A percentile compares a stretch with the other conserved stretches of the same genome.
Conservation (phyloP, 805 yeast genomes). For the Danielia reshetovae region DNA sequence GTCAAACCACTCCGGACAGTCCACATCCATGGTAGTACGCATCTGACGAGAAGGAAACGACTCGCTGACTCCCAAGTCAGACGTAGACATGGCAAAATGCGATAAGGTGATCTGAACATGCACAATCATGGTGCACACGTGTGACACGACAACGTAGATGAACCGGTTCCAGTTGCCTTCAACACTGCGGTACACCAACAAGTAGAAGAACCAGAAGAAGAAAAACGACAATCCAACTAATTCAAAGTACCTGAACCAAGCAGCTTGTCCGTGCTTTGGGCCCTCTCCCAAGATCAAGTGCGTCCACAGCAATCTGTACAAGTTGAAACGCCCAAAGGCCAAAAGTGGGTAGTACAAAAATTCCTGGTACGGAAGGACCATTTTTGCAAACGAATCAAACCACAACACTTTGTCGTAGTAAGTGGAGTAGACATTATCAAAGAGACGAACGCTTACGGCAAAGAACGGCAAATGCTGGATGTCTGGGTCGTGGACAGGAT, state of each 20-base stretch:
- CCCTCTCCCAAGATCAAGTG: conserved; percentile 74
- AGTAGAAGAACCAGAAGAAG: conserved; percentile 78
- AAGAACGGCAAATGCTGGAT: conserved; percentile 91
- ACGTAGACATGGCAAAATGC: conserved; percentile 91
- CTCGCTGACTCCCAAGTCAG: conserved; percentile 79
- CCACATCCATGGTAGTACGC: conserved; percentile 92
- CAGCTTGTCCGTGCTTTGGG: conserved; percentile 77
- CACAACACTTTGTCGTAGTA: conserved; percentile 66
- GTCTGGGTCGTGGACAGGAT: conserved; percentile 92
- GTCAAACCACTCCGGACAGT: conserved; percentile 90
- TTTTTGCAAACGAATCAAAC: conserved; percentile 64
- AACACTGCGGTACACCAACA: conserved; percentile 47
- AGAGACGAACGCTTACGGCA: conserved; percentile 72
- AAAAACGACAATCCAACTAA: conserved; percentile 65
- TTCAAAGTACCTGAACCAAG: conserved; percentile 82
- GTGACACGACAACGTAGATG: conserved; percentile 65
- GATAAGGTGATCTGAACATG: conserved; percentile 89
- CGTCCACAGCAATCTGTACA: conserved; percentile 77
- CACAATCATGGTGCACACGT: conserved; percentile 82
- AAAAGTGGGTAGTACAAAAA: conserved; percentile 74
- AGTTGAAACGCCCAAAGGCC: conserved; percentile 79
- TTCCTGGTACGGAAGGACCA: conserved; percentile 59
- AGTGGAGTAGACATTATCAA: conserved; percentile 71
- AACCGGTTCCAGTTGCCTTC: conserved; percentile 53
- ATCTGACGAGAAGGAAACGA: conserved; percentile 76